These are phyloP conservation scores for Phlebiopsis flavidoalba DNA, from an alignment of 768 basidiomycete genomes.

Conservation along the genomic window DNA sequence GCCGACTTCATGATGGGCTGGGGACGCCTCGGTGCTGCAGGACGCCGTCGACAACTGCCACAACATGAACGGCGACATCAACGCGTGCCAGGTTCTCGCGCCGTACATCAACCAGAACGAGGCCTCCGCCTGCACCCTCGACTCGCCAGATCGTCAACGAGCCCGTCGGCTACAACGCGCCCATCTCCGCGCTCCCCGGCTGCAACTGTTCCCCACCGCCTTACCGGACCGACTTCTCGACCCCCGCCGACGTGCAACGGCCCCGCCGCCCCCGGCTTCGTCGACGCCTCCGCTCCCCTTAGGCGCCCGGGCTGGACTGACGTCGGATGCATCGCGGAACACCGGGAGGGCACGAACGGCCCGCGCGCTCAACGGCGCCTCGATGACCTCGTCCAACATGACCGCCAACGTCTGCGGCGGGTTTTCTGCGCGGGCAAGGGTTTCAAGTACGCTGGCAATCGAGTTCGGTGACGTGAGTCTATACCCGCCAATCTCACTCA, in stretches of 20 bases:
- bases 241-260: slow-evolving; percentile 6
- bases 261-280: slow-evolving; percentile 10
- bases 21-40: slow-evolving; percentile 18
- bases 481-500: slow-evolving; percentile 1
- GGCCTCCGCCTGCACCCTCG: slow-evolving; percentile 17
- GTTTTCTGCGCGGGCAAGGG: slow-evolving; percentile 20
- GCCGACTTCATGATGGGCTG: slow-evolving; percentile 22
- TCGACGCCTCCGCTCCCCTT: slow-evolving; percentile 10
- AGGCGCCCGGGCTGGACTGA: slow-evolving; percentile 15
- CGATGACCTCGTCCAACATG: slow-evolving; percentile 17
- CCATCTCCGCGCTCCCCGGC: slow-evolving; percentile 19
- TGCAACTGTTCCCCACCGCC: slow-evolving; percentile 20
- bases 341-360: slow-evolving; percentile 20
- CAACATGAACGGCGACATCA: slow-evolving; percentile 20
- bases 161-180: slow-evolving; percentile 12
- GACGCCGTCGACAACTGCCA: slow-evolving; percentile 20
- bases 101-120: slow-evolving; percentile 16
- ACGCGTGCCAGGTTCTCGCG: slow-evolving; percentile 16
- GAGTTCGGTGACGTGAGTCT: slow-evolving; percentile 19
- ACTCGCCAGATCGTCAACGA: slow-evolving; percentile 16
- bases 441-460: slow-evolving; percentile 22
- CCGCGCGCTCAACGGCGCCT: slow-evolving; percentile 18
- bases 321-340: slow-evolving; percentile 19
- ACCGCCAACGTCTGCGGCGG: slow-evolving; percentile 17
- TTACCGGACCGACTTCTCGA: slow-evolving; percentile 11